phyloP scores from a whole-genome alignment of 2,329 filamentous ascomycete species.

The Aureobasidium zeae region DNA sequence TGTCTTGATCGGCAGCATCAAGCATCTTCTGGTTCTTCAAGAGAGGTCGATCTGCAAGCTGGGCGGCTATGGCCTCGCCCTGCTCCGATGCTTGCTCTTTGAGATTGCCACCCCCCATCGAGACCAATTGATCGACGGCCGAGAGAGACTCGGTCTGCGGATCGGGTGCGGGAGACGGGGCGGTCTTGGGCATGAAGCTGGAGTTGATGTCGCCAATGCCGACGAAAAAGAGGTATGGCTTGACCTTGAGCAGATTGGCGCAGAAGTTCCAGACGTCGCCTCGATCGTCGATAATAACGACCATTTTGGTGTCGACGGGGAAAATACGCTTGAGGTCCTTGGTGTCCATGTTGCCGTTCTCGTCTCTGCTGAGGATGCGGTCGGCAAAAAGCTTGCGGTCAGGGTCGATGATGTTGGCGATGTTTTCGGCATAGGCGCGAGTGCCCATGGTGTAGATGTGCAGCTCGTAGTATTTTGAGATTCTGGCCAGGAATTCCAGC shows the following conservation, averaged over 20 bases:
- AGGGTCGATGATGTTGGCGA: slow-evolving; percentile 87
- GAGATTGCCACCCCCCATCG: slow-evolving; percentile 63
- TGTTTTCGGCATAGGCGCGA: slow-evolving; percentile 84
- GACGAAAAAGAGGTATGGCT: slow-evolving; percentile 94
- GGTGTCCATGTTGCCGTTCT: slow-evolving; percentile 84
- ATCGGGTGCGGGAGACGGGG: slow-evolving; percentile 3
- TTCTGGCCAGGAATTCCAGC: slow-evolving; percentile 64
- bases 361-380: slow-evolving; percentile 89
- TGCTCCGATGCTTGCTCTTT: slow-evolving; percentile 76
- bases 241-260: slow-evolving; percentile 87
- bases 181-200: slow-evolving; percentile 73
- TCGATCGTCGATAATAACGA: slow-evolving; percentile 95
- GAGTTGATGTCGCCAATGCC: slow-evolving; percentile 98
- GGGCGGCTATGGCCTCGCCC: slow-evolving; percentile 76
- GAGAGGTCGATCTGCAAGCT: slow-evolving; percentile 78
- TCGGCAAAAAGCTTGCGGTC: slow-evolving; percentile 84
- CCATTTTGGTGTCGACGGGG: slow-evolving; percentile 96
- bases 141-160: slow-evolving; percentile 30
- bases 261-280: slow-evolving; percentile 95
- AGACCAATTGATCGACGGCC: slow-evolving; percentile 65
- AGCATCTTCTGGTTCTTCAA: slow-evolving; percentile 87
- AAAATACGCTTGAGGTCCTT: slow-evolving; percentile 89
- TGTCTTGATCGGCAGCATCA: slow-evolving; percentile 61
- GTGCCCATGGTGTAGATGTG: slow-evolving; percentile 99
- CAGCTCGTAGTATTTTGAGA: slow-evolving; percentile 78